Base-by-base conservation (phyloP, 495 filamentous ascomycete genomes). In the Podospora fimiseda region DNA sequence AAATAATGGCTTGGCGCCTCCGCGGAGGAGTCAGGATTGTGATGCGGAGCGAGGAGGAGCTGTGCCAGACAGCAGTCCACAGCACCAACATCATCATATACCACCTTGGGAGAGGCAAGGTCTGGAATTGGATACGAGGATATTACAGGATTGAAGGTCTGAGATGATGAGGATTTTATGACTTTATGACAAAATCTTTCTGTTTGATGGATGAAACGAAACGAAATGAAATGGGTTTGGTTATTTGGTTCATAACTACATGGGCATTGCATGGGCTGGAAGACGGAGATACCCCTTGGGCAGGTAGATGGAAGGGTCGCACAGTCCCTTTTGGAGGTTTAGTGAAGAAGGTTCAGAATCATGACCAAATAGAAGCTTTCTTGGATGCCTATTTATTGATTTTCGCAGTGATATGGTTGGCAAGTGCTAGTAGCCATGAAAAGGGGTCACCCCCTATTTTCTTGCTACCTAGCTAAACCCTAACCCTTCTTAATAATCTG, bases 51-150 rank as follows among this genome's bases (percentile, higher is more conserved):
- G 48, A 24, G 11, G 33, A 38, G 20, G 36, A 42, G 2, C 38
- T 22, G 20, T 21, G 30, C 18, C 41, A 50, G 44, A 33, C 20
- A 8, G 39, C 30, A 9, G 16, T 13, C 16, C 22, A 44, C 20
- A 2, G 42, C 18, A 9, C 8, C 40, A 45, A 1, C 37, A 14
- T 44, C 42, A n/a, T 14, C 23, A 23, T 15, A 50, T 15, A 24
- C 23, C 54, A 33, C 54, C 54, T 3, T 57, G 54, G 54, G 54
- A 57, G 21, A 51, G n/a, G 14, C 20, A 57, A 23, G 24, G 33
- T 16, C 44, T 22, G 16, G 23, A 24, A 15, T 16, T 57, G 49
- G 54, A 57, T 52, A 48, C 36, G n/a, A 57, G 18, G 18, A 57
- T 57, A 11, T 49, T 57, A 19, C 11, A 43, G 38, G 48, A 43